These are phyloP conservation scores for Vigna reflexopilosa DNA, from an alignment of 306 rosid genomes.

Conservation along the genomic window DNA sequence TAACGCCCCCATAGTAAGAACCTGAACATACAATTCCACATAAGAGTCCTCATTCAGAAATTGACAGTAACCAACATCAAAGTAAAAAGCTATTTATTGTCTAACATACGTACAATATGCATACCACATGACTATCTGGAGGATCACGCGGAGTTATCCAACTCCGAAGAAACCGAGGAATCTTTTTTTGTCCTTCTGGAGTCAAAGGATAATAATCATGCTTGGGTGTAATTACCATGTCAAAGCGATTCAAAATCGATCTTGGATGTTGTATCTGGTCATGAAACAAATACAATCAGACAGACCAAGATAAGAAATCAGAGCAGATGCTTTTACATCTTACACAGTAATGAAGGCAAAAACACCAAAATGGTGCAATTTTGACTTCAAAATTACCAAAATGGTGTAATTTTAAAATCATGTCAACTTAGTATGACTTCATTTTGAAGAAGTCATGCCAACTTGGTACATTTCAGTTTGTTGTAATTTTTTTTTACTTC, in stretches of 20 bases:
- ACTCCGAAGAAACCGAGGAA: slow-evolving; percentile 74
- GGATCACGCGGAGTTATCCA: slow-evolving; percentile 96
- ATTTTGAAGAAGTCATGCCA: no score
- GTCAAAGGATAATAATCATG: slow-evolving; percentile 96
- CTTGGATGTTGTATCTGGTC: slow-evolving; percentile 79
- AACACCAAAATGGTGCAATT: no score
- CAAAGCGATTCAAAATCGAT: slow-evolving; percentile 76
- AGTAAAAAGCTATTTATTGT: slow-evolving; percentile 17
- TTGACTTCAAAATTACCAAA: no score
- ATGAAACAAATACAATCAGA: slow-evolving; percentile 25
- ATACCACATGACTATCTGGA: slow-evolving; percentile 88
- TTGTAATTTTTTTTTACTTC: no score
- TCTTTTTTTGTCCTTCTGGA: slow-evolving; percentile 71
- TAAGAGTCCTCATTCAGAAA: slow-evolving; percentile 8
- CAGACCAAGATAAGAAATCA: slow-evolving; percentile 38
- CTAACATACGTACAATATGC: slow-evolving; percentile 43
- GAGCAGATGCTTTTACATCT: slow-evolving; percentile 1
- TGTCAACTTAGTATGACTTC: no score
- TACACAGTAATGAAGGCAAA: not conserved
- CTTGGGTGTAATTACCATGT: slow-evolving; percentile 85
- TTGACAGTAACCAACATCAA: slow-evolving; percentile 32
- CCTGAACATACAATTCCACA: slow-evolving; percentile 57
- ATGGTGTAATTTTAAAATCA: no score
- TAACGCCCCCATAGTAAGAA: slow-evolving; percentile 83
- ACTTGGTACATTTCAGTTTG: no score